Evolutionary conservation across 208 protist genomes (phyloP), one percentile per base, ranked within the genome.

Genomic region (Crithidia thermophila): DNA sequence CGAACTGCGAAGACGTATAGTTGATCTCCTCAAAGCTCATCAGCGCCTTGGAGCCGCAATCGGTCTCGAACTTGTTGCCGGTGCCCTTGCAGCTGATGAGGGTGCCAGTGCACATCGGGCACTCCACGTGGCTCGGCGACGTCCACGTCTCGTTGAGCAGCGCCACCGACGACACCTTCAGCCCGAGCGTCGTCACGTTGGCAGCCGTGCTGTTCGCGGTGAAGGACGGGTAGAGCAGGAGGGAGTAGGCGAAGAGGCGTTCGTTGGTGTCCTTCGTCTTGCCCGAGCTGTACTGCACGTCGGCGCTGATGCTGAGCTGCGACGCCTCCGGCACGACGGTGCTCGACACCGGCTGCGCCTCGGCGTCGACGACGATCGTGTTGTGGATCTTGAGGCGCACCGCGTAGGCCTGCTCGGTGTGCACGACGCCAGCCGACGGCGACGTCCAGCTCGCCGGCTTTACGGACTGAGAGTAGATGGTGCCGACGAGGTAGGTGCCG

Each of bases 401-500:
- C 11, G 49, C 49, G 72, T 94, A 90, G 9, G 58, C 57, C 5
- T 59, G 73, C 49, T 84, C 51, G 7, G 59, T 66, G 37, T 75
- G 79, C 27, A 83, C 51, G 42, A 91, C 67, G 28, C 87, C 87
- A 4, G 72, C 65, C 27, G 50, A 74, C 20, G 88, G 79, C 33
- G 67, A 45, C 25, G 53, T 68, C 80, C 79, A 90, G 68, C 56
- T 80, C 25, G 67, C 68, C n/a, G 91, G 91, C 65, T 89, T 87
- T 34, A 96, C 76, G 0, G 81, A 73, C 67, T 96, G 83, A 9
- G 77, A 78, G 63, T 96, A 96, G 45, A 96, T 69, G 27, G 67
- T 89, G 40, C 86, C 91, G n/a, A 73, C 56, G 11, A 96, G 67
- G 33, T 82, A 61, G 31, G 55, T 84, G 18, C 63, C 82, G 46